Conservation (phyloP, 2,329 filamentous ascomycete genomes). For the Alternaria arbusti region DNA sequence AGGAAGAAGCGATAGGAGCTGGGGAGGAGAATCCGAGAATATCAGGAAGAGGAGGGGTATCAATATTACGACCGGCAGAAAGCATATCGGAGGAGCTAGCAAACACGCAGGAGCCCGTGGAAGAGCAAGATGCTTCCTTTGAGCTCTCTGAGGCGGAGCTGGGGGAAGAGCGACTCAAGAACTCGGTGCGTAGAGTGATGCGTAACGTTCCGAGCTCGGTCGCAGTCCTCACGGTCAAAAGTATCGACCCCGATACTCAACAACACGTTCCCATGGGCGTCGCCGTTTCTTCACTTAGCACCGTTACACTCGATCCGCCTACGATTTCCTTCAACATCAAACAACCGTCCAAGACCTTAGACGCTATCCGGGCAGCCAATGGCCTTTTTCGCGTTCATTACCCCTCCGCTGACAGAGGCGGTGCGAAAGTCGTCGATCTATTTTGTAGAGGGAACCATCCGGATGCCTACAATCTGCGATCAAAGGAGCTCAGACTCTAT, state of each 20-base stretch:
- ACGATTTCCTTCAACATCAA: conserved; percentile 69
- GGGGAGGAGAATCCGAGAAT: not conserved
- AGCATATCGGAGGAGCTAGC: not conserved
- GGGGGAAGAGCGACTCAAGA: conserved; percentile 11
- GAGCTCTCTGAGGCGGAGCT: conserved; percentile 3
- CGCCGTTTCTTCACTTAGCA: conserved; percentile 68
- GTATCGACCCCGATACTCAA: conserved; percentile 17
- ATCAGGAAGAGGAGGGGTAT: not conserved
- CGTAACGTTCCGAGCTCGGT: conserved; percentile 64
- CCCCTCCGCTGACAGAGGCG: conserved; percentile 42
- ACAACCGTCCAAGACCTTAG: conserved; percentile 61
- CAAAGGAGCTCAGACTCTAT: conserved; percentile 6
- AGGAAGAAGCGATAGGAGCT: not conserved
- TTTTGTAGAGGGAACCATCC: conserved; percentile 40
- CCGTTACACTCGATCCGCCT: conserved; percentile 63
- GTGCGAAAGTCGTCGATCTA: conserved; percentile 36
- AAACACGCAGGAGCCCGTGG: not conserved
- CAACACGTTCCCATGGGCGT: conserved; percentile 48
- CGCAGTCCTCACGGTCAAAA: conserved; percentile 58
- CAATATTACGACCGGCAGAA: not conserved
- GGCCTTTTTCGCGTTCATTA: conserved; percentile 59
- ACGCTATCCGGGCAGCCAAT: conserved; percentile 56
- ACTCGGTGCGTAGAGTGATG: conserved; percentile 51
- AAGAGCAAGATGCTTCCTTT: not conserved
- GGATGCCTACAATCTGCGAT: conserved; percentile 27